These are phyloP conservation scores for Trypanosoma melophagium DNA, from an alignment of 208 protist genomes.

Conservation along the genomic window DNA sequence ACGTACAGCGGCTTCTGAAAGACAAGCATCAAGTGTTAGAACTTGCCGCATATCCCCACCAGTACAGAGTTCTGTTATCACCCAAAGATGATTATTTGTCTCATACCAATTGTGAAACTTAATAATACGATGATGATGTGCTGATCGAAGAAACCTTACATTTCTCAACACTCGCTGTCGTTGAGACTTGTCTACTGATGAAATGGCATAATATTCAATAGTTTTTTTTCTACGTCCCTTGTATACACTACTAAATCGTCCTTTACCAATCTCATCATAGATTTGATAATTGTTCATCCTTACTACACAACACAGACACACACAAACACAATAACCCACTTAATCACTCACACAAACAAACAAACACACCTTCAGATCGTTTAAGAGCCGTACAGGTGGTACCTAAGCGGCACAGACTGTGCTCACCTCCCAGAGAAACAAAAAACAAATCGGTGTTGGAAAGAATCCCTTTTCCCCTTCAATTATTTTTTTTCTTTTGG, in stretches of 20 bases:
- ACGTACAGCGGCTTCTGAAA: slow-evolving; percentile 75
- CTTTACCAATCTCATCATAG: slow-evolving; percentile 92
- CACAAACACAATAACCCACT: slow-evolving; percentile 6
- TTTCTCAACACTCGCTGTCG: slow-evolving; percentile 85
- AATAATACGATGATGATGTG: slow-evolving; percentile 85
- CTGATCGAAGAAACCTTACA: slow-evolving; percentile 75
- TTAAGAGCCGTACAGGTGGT: too few species aligned
- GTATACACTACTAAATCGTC: slow-evolving; percentile 88
- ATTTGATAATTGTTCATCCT: slow-evolving; percentile 94
- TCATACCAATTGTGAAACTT: slow-evolving; percentile 96
- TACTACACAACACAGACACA: slow-evolving; percentile 5
- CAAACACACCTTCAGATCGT: not conserved
- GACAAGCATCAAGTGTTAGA: slow-evolving; percentile 53
- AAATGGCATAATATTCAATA: slow-evolving; percentile 93
- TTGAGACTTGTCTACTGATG: slow-evolving; percentile 91
- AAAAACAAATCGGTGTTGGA: not conserved
- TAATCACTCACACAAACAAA: slow-evolving; percentile 6
- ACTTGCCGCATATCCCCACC: slow-evolving; percentile 89
- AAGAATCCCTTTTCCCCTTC: not conserved
- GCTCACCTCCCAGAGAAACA: not conserved
- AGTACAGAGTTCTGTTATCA: slow-evolving; percentile 94
- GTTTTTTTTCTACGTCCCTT: slow-evolving; percentile 91
- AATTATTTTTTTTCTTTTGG: slow-evolving; percentile 1
- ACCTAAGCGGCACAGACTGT: not conserved
- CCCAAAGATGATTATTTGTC: slow-evolving; percentile 95